These are phyloP conservation scores for Lantana camara DNA, from an alignment of 257 asterid genomes.

Conservation along the genomic window DNA sequence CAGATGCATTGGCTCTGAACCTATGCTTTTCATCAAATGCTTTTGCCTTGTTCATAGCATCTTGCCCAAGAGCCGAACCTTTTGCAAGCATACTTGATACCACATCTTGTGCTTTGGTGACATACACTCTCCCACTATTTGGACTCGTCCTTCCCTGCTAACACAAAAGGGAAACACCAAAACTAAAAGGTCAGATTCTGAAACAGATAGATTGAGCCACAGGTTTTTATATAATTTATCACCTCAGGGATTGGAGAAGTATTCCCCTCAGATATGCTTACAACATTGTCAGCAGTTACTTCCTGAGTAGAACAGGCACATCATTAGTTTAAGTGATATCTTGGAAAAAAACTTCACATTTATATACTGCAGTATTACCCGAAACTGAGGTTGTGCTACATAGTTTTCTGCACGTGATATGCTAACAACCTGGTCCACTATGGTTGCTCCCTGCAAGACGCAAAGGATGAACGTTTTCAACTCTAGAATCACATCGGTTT, in stretches of 20 bases:
- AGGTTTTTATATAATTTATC: slow-evolving; percentile 8
- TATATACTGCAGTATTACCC: slow-evolving; percentile 40
- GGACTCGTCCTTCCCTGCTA: slow-evolving; percentile 60
- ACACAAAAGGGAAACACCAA: slow-evolving; percentile 28
- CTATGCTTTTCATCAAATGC: slow-evolving; percentile 94
- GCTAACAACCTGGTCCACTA: slow-evolving; percentile 75
- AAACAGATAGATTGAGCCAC: background rate
- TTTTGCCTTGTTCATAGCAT: slow-evolving; percentile 91
- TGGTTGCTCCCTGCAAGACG: slow-evolving; percentile 75
- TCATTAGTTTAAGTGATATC: slow-evolving; percentile 21
- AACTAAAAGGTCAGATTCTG: slow-evolving; percentile 17
- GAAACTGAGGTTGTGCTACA: slow-evolving; percentile 46
- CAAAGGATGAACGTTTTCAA: background rate
- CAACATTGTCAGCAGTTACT: slow-evolving; percentile 35
- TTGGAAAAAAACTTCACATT: background rate
- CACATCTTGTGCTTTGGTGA: slow-evolving; percentile 90
- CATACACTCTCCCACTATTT: slow-evolving; percentile 51
- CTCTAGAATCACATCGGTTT: slow-evolving; percentile 4
- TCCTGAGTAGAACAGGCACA: slow-evolving; percentile 35
- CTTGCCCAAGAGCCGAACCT: slow-evolving; percentile 88
- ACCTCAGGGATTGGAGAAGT: slow-evolving; percentile 63
- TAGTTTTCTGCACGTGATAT: slow-evolving; percentile 63
- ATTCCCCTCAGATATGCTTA: slow-evolving; percentile 36
- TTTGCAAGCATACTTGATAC: slow-evolving; percentile 88
- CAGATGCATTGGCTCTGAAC: slow-evolving; percentile 92